phyloP scores from a whole-genome alignment of 1,284 basidiomycete genomes.

The Rugosomyces carneus region DNA sequence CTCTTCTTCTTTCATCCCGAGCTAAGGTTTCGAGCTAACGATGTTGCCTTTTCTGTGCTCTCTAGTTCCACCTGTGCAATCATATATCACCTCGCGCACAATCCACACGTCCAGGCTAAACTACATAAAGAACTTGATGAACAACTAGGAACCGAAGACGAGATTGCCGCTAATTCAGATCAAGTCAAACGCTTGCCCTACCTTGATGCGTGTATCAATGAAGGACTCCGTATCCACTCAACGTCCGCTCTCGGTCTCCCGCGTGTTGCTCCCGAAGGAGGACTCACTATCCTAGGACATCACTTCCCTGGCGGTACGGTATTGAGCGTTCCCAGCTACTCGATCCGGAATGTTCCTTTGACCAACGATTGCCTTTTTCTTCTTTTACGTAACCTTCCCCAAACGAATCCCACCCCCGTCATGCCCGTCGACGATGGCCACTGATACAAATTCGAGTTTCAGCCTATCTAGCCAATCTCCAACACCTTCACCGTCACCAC shows the following conservation, averaged over 20 bases:
- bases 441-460: background rate
- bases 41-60: background rate
- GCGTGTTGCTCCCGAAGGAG: slow-evolving; percentile 67
- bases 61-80: slow-evolving; percentile 78
- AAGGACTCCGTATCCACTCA: slow-evolving; percentile 77
- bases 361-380: background rate
- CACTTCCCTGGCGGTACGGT: slow-evolving; percentile 70
- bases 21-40: background rate
- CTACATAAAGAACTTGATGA: slow-evolving; percentile 81
- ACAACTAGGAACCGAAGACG: slow-evolving; percentile 55
- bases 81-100: slow-evolving; percentile 72
- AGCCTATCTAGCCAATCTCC: background rate
- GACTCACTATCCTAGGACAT: slow-evolving; percentile 51
- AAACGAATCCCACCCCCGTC: too few species aligned
- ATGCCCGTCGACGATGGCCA: slow-evolving; percentile 10
- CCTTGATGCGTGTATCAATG: slow-evolving; percentile 79
- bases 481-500: background rate
- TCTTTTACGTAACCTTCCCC: background rate
- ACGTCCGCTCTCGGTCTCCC: slow-evolving; percentile 79
- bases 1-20: slow-evolving; percentile 2
- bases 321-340: slow-evolving; percentile 71
- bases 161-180: slow-evolving; percentile 47
- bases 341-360: slow-evolving; percentile 23
- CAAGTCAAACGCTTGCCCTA: slow-evolving; percentile 68
- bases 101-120: slow-evolving; percentile 61